These are phyloP conservation scores for Dispira parvispora DNA, from an alignment of 192 early-diverging fungal genomes.

Conservation along the genomic window DNA sequence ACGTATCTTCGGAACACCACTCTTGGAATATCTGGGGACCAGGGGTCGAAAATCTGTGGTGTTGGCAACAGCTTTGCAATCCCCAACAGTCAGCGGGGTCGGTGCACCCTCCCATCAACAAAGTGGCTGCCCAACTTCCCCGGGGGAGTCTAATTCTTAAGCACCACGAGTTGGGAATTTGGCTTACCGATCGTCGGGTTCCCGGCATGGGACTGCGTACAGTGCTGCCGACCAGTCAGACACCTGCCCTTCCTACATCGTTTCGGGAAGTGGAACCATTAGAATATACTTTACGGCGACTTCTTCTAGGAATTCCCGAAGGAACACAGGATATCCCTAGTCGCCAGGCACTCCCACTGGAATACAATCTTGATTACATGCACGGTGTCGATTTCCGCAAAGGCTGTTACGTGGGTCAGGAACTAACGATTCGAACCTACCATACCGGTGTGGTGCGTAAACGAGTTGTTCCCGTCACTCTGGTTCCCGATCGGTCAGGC, in stretches of 20 bases:
- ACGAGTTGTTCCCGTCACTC: conserved; percentile 63
- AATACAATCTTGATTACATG: conserved; percentile 86
- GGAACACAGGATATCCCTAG: conserved; percentile 63
- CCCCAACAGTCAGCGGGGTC: neutral
- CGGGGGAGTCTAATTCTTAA: conserved; percentile 23
- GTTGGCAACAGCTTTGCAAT: conserved; percentile 11
- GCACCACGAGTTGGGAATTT: conserved; percentile 6
- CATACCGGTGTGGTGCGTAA: conserved; percentile 89
- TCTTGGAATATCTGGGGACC: conserved; percentile 70
- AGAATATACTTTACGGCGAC: conserved; percentile 58
- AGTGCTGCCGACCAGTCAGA: conserved; percentile 16
- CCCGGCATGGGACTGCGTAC: conserved; percentile 40
- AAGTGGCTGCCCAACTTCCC: conserved; percentile 17
- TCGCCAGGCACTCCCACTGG: conserved; percentile 61
- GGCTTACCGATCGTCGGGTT: conserved; percentile 33
- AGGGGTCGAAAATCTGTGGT: conserved; percentile 19
- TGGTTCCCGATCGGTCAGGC: conserved; percentile 11
- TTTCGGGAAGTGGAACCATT: conserved; percentile 33
- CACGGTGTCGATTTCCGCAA: conserved; percentile 90
- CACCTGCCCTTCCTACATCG: conserved; percentile 24
- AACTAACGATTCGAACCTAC: conserved; percentile 92
- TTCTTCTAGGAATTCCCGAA: conserved; percentile 80
- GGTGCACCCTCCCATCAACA: neutral
- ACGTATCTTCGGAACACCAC: conserved; percentile 39
- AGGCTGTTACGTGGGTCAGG: conserved; percentile 97